Base-by-base conservation (phyloP, 2,329 filamentous ascomycete species). In the Epichloe typhina region DNA sequence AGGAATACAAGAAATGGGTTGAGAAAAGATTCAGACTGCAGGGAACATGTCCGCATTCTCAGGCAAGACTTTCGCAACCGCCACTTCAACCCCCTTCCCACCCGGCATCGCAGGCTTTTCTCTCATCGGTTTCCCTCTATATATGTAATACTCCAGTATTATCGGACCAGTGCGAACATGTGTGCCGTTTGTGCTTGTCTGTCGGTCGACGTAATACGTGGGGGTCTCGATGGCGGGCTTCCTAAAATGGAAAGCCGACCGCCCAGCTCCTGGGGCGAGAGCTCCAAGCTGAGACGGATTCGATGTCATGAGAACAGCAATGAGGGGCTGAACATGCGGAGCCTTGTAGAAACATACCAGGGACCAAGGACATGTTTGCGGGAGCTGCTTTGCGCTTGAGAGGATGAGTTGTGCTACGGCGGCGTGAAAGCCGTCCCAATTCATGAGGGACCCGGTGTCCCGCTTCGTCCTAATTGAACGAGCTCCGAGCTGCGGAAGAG, bases 191-290 rank as follows among this genome's bases (percentile, higher is more conserved):
- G 26, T 21, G 17, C n/a, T 38, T 35, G 46, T 37, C 26, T 43
- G 38, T 23, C 15, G 47, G 39, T 43, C 47, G 26, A 35, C 41
- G 19, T 36, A 23, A 5, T 23, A 26, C 36, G 11, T 26, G 39
- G 37, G 45, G 46, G 31, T 19, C 13, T 23, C 11, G 42, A 49
- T 33, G 45, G 47, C 56, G 56, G 56, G 47, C 55, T 55, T 51
- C 58, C 57, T 36, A 46, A 52, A 54, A 42, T 33, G 58, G 58
- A 55, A 55, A 56, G 42, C 58, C 58, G 58, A 31, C 17, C 3
- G n/a, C 39, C 3, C 35, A 47, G 5, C 12, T n/a, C 40, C 19
- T 15, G 31, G 41, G 31, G 33, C 23, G 15, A 19, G 38, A 42
- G 23, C 42, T 43, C 23, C 12, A 23, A 21, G 21, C 40, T 19